These are phyloP conservation scores for Tillandsia leiboldiana DNA, from an alignment of 176 grass and related monocot genomes.

Conservation along the genomic window DNA sequence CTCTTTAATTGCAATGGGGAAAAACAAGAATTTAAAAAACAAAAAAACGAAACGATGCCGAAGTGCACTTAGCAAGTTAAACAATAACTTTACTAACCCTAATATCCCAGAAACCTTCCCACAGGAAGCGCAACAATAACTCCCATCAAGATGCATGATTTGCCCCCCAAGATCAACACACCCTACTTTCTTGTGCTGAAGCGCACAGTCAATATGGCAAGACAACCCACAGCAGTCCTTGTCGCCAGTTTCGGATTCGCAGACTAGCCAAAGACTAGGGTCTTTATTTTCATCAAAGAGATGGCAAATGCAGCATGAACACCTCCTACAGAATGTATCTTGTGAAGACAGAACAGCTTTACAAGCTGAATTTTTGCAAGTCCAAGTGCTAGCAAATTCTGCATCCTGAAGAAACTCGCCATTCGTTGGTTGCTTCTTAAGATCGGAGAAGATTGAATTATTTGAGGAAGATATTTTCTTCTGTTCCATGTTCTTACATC, in stretches of 20 bases:
- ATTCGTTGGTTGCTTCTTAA: slow-evolving; percentile 30
- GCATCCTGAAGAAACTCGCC: slow-evolving; percentile 24
- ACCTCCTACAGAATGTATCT: slow-evolving; percentile 94
- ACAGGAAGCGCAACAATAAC: slow-evolving; percentile 82
- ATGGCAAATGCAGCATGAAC: slow-evolving; percentile 95
- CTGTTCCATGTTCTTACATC: slow-evolving; percentile 49
- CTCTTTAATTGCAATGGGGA: too few species aligned
- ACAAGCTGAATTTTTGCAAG: slow-evolving; percentile 97
- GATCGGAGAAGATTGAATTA: slow-evolving; percentile 26
- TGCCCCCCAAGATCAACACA: slow-evolving; percentile 60
- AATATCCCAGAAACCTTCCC: slow-evolving; percentile 94
- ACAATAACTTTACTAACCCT: slow-evolving; percentile 36
- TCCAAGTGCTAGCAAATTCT: slow-evolving; percentile 47
- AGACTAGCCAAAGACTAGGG: slow-evolving; percentile 93
- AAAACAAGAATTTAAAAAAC: too few species aligned
- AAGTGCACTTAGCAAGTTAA: background rate
- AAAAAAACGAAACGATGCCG: too few species aligned
- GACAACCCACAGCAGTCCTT: slow-evolving; percentile 84
- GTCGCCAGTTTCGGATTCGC: slow-evolving; percentile 66
- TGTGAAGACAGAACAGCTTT: slow-evolving; percentile 65
- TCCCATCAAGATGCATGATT: slow-evolving; percentile 80
- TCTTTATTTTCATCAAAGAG: slow-evolving; percentile 99
- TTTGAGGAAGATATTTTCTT: slow-evolving; percentile 50
- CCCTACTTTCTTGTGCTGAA: slow-evolving; percentile 58
- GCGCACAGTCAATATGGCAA: slow-evolving; percentile 91